Evolutionary conservation across 1,139 yeast species (phyloP).

Genomic region (Magnusiomyces sp.): DNA sequence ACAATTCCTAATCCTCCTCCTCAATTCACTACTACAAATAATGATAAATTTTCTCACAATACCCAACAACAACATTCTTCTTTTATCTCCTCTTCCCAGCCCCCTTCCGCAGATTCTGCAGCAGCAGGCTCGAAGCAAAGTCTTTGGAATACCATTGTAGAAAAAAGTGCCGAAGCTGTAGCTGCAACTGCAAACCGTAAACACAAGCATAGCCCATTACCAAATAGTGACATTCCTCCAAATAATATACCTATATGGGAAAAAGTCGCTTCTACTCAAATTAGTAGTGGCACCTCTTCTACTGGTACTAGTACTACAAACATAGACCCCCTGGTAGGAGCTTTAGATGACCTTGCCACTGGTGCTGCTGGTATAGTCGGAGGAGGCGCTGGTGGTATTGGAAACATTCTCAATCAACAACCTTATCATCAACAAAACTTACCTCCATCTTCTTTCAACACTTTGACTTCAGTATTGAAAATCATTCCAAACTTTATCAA

Average conservation of each 20-base stretch:
- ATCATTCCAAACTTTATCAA: constrained; percentile 19
- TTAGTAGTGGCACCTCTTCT: not conserved
- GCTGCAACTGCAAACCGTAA: too few relatives aligned
- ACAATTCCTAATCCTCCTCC: not conserved
- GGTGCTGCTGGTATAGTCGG: not conserved
- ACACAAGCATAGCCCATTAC: too few relatives aligned
- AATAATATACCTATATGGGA: too few relatives aligned
- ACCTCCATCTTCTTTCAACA: constrained; percentile 18
- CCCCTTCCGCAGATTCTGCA: not conserved
- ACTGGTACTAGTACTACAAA: not conserved
- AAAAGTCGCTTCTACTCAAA: too few relatives aligned
- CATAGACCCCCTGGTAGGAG: not conserved
- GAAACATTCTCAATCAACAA: not conserved
- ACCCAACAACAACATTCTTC: too few relatives aligned
- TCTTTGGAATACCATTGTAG: too few relatives aligned
- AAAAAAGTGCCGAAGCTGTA: too few relatives aligned
- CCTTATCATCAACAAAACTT: not conserved
- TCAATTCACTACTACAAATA: not conserved
- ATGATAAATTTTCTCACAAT: not conserved
- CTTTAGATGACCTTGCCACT: not conserved
- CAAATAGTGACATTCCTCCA: too few relatives aligned
- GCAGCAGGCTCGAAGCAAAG: too few relatives aligned
- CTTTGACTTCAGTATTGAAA: constrained; percentile 21
- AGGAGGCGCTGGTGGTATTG: constrained; percentile 1
- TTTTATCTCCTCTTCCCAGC: not conserved